Evolutionary conservation across 768 basidiomycete genomes (phyloP), one percentile per base, ranked within the genome.

Genomic region (Suillus cothurnatus): DNA sequence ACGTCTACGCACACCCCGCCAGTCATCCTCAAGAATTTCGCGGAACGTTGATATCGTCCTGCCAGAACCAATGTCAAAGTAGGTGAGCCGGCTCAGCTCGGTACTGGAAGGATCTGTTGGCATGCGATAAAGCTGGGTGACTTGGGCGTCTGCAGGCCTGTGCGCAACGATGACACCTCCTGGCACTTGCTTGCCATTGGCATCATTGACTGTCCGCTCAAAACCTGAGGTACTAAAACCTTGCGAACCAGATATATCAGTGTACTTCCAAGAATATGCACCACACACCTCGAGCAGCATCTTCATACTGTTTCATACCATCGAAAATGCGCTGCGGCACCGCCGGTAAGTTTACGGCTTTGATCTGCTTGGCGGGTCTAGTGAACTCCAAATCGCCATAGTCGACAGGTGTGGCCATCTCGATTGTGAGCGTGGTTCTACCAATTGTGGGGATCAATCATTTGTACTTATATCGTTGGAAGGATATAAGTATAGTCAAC

Each of bases 11-110:
- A 73, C 65, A 9, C 80, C 79, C 50, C 78, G 72, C 80, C 80
- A 81, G 63, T 81, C 78, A n/a, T 81, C 81, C 6, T 78, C 79
- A 21, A 52, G 52, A 36, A 82, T 74, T 1, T 78, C 64, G 36
- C n/a, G 23, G 61, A 80, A 79, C 5, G 62, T 60, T 19, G 68
- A 68, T 64, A 82, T 76, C 9, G 69, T 77, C 21, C 81, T 71
- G 8, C 81, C 80, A 1, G 75, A 72, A 38, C 74, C 77, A n/a
- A 80, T 66, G 61, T 81, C 72, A 63, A 82, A 81, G 70, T 80
- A 66, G 2, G 80, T 80, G 70, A 81, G 68, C 49, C 81, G 73
- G 31, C 77, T 72, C 19, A 79, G 64, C n/a, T 71, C 70, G 17
- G 66, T 67, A 32, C 67, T 66, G 31, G 64, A 41, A 1, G 78